Evolutionary conservation across 306 rosid genomes (phyloP).

Genomic region (Sophora flavescens): DNA sequence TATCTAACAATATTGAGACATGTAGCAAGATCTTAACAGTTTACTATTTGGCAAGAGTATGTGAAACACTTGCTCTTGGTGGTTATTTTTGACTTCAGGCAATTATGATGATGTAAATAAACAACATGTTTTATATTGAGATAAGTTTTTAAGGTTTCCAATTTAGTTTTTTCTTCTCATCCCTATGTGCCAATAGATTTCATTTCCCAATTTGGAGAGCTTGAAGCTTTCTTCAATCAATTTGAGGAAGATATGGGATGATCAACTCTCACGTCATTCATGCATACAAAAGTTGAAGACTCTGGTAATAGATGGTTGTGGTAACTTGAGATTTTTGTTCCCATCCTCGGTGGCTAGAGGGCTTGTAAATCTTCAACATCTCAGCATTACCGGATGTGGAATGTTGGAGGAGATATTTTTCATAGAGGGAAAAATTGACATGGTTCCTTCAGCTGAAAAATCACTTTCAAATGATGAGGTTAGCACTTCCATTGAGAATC

Average conservation of each 20-base stretch:
- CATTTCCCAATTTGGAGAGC: conserved; percentile 1
- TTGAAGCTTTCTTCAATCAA: background rate
- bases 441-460: background rate
- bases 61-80: background rate
- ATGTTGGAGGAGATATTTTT: background rate
- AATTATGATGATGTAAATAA: too few relatives aligned
- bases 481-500: background rate
- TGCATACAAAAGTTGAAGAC: background rate
- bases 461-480: background rate
- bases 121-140: too few relatives aligned
- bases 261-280: background rate
- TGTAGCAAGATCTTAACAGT: too few relatives aligned
- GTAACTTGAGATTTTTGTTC: background rate
- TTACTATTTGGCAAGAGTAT: background rate
- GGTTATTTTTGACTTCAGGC: too few relatives aligned
- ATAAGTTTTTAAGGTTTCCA: too few relatives aligned
- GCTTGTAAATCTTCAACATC: background rate
- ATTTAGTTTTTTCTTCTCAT: too few relatives aligned
- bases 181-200: background rate
- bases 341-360: background rate
- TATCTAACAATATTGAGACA: too few relatives aligned
- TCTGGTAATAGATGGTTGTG: background rate
- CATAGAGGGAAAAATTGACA: background rate
- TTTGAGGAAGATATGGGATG: background rate
- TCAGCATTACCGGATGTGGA: background rate